These are phyloP conservation scores for Solanum sitiens DNA, from an alignment of 257 asterid species.

Conservation along the genomic window DNA sequence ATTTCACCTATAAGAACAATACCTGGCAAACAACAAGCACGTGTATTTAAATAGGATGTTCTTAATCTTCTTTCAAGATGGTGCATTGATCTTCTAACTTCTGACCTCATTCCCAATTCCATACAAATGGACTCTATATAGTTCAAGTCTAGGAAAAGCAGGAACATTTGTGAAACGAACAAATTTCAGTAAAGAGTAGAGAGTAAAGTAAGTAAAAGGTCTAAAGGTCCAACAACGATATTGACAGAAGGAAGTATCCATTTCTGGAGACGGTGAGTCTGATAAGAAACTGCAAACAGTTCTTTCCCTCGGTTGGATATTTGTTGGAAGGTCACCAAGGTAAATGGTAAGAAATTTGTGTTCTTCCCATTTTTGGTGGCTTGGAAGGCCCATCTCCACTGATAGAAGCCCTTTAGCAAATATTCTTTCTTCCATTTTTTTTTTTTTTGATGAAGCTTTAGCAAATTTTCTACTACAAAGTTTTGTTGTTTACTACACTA, in stretches of 20 bases:
- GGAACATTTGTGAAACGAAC: background rate
- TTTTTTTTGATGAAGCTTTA: background rate
- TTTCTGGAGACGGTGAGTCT: background rate
- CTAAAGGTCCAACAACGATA: background rate
- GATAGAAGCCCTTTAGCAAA: background rate
- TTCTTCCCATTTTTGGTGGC: background rate
- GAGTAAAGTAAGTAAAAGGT: background rate
- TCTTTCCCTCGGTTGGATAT: background rate
- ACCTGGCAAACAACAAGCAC: conserved; percentile 36
- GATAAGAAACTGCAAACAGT: background rate
- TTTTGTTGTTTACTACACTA: background rate
- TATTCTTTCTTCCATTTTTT: background rate
- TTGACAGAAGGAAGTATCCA: background rate
- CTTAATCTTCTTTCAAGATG: background rate
- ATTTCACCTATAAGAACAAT: conserved; percentile 93
- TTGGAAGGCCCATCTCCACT: background rate
- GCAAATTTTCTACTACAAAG: background rate
- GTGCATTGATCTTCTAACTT: background rate
- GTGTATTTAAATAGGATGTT: background rate
- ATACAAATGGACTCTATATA: background rate
- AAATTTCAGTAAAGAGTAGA: background rate
- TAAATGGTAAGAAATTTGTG: background rate
- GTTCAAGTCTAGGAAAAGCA: background rate
- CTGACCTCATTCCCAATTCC: background rate
- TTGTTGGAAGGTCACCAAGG: background rate